Evolutionary conservation across 2,329 filamentous ascomycete species (phyloP).

Genomic region (Aspergillus piperis): DNA sequence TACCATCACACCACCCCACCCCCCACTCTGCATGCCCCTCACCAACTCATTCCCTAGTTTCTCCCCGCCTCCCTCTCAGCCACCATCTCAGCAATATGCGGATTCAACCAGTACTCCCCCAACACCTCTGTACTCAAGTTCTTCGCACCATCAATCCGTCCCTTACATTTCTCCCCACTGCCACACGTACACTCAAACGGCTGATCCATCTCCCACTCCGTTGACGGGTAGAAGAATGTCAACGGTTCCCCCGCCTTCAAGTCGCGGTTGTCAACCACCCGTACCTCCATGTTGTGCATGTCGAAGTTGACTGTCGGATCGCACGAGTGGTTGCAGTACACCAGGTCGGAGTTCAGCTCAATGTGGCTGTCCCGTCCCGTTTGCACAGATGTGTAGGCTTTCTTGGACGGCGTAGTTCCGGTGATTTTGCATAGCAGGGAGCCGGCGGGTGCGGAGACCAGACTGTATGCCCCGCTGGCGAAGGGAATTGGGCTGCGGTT

Average conservation of each 20-base stretch:
- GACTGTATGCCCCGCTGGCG: constrained; percentile 47
- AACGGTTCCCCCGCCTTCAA: constrained; percentile 45
- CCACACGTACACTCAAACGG: constrained; percentile 49
- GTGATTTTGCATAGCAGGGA: constrained; percentile 53
- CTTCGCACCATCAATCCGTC: constrained; percentile 44
- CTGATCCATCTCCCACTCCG: constrained; percentile 53
- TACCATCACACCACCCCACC: background rate
- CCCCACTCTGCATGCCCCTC: background rate
- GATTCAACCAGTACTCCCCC: constrained; percentile 46
- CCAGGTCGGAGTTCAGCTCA: constrained; percentile 58
- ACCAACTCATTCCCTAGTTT: background rate
- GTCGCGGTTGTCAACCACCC: constrained; percentile 41
- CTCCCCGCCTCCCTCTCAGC: constrained; percentile 17
- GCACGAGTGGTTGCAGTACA: constrained; percentile 61
- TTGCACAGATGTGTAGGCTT: constrained; percentile 57
- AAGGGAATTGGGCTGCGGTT: constrained; percentile 37
- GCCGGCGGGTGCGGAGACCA: constrained; percentile 52
- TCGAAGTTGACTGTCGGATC: constrained; percentile 56
- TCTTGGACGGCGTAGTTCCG: constrained; percentile 45
- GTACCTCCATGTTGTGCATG: constrained; percentile 46
- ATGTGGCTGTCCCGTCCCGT: constrained; percentile 52
- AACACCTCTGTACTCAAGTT: constrained; percentile 36
- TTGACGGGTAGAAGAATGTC: constrained; percentile 54
- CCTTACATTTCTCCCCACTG: constrained; percentile 39
- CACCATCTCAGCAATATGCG: constrained; percentile 41